Evolutionary conservation across 768 basidiomycete species (phyloP).

Genomic region (Suillus paluster): DNA sequence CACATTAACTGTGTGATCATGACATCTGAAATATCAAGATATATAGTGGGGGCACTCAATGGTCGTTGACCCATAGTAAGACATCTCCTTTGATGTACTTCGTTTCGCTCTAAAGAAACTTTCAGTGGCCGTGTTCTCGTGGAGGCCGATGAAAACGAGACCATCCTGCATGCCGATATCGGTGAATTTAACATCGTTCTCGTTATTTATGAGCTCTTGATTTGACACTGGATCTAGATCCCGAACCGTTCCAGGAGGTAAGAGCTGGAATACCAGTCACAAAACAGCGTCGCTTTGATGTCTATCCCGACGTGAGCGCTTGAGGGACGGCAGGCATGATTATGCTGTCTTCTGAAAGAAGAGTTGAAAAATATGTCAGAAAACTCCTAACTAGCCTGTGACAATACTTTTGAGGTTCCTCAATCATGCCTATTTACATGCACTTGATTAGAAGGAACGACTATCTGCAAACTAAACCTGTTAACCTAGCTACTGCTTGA

Average conservation of each 20-base stretch:
- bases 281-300: conserved; percentile 88
- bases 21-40: conserved; percentile 2
- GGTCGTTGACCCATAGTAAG: conserved; percentile 89
- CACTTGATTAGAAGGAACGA: too few species aligned
- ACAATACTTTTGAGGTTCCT: not conserved
- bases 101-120: conserved; percentile 12
- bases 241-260: conserved; percentile 64
- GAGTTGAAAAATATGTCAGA: not conserved
- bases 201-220: not conserved
- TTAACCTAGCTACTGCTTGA: not conserved
- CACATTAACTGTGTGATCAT: not conserved
- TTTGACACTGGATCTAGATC: conserved; percentile 46
- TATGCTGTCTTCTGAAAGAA: not conserved
- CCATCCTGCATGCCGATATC: conserved; percentile 79
- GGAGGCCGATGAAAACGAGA: conserved; percentile 77
- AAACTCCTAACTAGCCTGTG: not conserved
- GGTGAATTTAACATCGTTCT: conserved; percentile 54
- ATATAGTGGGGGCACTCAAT: conserved; percentile 87
- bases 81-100: conserved; percentile 11
- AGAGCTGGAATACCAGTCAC: conserved; percentile 92
- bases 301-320: conserved; percentile 76
- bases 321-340: not conserved
- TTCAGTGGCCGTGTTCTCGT: conserved; percentile 73
- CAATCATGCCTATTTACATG: too few species aligned
- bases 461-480: too few species aligned